Base-by-base conservation (phyloP, 106 monocot species). In the Platanthera zijinensis region DNA sequence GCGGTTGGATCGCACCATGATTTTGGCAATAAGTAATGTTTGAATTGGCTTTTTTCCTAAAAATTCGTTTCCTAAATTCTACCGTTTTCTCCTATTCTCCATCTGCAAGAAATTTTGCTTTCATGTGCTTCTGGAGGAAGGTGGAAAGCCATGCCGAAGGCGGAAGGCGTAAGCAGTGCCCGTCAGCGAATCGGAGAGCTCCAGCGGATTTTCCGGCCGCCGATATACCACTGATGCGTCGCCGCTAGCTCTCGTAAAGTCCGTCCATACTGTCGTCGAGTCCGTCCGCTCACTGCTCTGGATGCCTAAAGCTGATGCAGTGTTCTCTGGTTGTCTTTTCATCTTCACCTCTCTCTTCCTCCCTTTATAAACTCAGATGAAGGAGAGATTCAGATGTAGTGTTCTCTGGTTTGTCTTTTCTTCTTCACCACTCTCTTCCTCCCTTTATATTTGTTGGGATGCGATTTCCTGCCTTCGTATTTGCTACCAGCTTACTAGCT, bases 121-220 rank as follows among this genome's bases (percentile, higher is more conserved):
- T 25, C 25, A 25, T 25, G 25, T 25, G 25, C 25, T 25, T 25
- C 25, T 25, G 25, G 25, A 0, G 25, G 25, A 25, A 0, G 25
- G 25, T 25, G 25, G 25, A 25, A 25, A 25, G 25, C 25, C 25
- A 25, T 25, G 25, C 25, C 25, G 25, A 25, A 25, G 25, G 25
- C 25, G 25, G 25, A 25, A 25, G 25, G 25, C 25, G 25, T 25
- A 25, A 25, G 25, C 25, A 25, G 25, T 25, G 25, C 25, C 25
- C 76, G 87, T 91, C 51, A 89, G 90, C 84, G 93, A 83, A 52
- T 91, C 93, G 8, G 93, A 89, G 73, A 83, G 78, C 59, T 93
- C 93, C 71, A 80, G 76, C 79, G 89, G 90, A 53, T 85, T 84
- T 81, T 86, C 86, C 61, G 80, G 52, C 50, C 62, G 78, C 57